These are phyloP conservation scores for Orobanche coerulescens DNA, from an alignment of 257 asterid genomes.

Conservation along the genomic window DNA sequence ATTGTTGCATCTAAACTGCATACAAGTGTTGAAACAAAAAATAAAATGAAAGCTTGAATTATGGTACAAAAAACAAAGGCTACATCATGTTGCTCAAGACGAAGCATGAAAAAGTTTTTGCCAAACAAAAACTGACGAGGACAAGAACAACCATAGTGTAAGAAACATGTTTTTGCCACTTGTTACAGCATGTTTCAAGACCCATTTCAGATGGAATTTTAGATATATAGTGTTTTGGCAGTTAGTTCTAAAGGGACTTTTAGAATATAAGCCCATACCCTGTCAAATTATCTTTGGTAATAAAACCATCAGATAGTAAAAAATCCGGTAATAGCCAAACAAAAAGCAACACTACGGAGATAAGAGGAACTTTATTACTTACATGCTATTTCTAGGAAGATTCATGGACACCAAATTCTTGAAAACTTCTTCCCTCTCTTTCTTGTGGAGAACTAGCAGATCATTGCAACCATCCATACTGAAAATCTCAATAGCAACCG, in stretches of 20 bases:
- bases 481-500: conserved; percentile 95
- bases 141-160: conserved; percentile 4
- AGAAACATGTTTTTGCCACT: background rate
- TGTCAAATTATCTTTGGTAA: background rate
- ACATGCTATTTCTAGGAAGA: conserved; percentile 98
- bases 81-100: background rate
- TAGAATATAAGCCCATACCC: background rate
- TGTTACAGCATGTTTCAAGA: no score
- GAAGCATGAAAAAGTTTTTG: conserved; percentile 5
- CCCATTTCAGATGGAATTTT: no score
- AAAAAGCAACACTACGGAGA: conserved; percentile 14
- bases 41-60: conserved; percentile 15
- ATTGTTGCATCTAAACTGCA: conserved; percentile 92
- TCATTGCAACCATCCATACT: conserved; percentile 99
- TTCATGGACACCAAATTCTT: conserved; percentile 90
- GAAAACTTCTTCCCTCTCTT: conserved; percentile 94
- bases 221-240: no score
- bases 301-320: conserved; percentile 1
- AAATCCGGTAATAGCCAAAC: background rate
- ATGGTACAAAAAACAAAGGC: background rate
- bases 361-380: conserved; percentile 32
- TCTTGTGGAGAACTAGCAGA: conserved; percentile 92
- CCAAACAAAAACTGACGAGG: conserved; percentile 10
- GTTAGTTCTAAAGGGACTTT: no score
- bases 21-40: no score